These are phyloP conservation scores for Adansonia digitata DNA, from an alignment of 345 rosid species.

Conservation along the genomic window DNA sequence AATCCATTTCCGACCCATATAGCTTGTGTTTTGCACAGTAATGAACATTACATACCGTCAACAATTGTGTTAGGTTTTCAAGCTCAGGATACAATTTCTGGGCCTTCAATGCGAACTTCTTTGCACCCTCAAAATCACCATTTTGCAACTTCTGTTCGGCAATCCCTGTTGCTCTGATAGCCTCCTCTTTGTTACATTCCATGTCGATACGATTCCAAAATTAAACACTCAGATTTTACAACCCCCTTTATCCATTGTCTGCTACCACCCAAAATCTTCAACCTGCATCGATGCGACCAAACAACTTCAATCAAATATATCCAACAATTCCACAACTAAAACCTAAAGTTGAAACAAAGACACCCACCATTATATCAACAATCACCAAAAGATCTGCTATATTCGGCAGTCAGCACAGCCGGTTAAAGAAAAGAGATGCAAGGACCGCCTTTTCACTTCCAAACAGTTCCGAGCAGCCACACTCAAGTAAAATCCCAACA, in stretches of 20 bases:
- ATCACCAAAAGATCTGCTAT: neutral
- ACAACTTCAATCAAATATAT: neutral
- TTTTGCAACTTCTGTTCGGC: constrained; percentile 60
- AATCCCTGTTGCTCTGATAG: constrained; percentile 53
- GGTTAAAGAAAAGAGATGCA: neutral
- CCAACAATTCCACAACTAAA: neutral
- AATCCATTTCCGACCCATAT: constrained; percentile 55
- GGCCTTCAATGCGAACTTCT: constrained; percentile 53
- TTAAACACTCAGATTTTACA: neutral
- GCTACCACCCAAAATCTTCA: neutral
- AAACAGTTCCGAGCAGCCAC: constrained; percentile 2
- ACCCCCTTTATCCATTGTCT: neutral
- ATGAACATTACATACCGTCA: constrained; percentile 77
- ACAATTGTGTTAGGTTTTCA: constrained; percentile 57
- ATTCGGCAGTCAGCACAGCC: neutral
- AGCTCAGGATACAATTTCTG: constrained; percentile 56
- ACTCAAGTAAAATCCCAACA: neutral
- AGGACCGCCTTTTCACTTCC: neutral
- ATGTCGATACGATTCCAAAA: constrained; percentile 20
- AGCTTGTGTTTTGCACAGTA: constrained; percentile 47
- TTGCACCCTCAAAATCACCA: constrained; percentile 56
- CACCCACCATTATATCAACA: neutral
- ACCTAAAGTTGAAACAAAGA: neutral
- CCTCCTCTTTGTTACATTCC: constrained; percentile 96
- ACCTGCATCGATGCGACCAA: constrained; percentile 2